phyloP scores from a whole-genome alignment of 345 rosid genomes.

The Pelargonium nanum region DNA sequence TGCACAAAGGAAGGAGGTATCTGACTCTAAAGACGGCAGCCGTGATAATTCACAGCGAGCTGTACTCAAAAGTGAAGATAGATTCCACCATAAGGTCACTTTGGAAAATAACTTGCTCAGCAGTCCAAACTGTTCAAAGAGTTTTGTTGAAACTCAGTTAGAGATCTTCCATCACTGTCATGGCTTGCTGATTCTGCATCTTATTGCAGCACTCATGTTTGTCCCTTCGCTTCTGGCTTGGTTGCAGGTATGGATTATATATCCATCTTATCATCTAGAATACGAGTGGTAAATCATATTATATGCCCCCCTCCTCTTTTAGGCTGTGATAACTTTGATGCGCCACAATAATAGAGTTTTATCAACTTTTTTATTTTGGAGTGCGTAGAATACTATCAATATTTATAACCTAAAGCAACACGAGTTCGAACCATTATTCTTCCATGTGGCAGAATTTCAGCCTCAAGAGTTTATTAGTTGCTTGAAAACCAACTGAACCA shows the following conservation, averaged over 20 bases:
- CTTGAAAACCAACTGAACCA: too few relatives aligned
- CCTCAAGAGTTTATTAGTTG: too few relatives aligned
- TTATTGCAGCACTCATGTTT: conserved; percentile 73
- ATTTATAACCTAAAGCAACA: not conserved
- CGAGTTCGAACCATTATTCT: not conserved
- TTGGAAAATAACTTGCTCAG: conserved; percentile 30
- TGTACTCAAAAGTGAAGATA: conserved; percentile 22
- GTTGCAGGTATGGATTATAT: conserved; percentile 58
- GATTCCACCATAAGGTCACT: conserved; percentile 18
- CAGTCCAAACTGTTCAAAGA: conserved; percentile 34
- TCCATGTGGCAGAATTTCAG: too few relatives aligned
- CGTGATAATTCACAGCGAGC: conserved; percentile 27
- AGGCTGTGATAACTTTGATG: not conserved
- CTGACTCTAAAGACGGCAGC: conserved; percentile 26
- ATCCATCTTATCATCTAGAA: not conserved
- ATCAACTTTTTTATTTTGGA: too few relatives aligned
- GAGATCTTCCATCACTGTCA: conserved; percentile 78
- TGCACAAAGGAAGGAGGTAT: conserved; percentile 37
- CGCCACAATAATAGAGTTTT: too few relatives aligned
- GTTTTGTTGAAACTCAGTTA: conserved; percentile 66
- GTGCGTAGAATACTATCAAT: not conserved
- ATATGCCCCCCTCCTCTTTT: too few relatives aligned
- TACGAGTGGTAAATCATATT: too few relatives aligned
- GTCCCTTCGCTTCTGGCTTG: conserved; percentile 83
- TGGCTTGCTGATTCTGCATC: conserved; percentile 70